These are phyloP conservation scores for Dictyostelium purpureum DNA, from an alignment of 78 protist genomes.

Conservation along the genomic window DNA sequence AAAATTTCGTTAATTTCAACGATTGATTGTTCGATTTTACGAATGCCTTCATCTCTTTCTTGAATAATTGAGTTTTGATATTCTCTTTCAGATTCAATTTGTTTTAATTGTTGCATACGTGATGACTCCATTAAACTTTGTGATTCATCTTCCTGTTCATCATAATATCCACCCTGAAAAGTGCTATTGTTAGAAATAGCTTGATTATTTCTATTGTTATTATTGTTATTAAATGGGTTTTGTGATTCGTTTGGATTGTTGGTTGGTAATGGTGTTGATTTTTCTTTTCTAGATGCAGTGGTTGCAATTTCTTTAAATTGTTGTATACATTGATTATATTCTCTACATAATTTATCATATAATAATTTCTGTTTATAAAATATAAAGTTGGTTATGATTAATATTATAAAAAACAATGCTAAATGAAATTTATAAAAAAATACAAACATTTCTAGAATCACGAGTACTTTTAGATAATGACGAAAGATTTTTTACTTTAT, in stretches of 20 bases:
- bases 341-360: slow-evolving; percentile 62
- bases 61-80: slow-evolving; percentile 82
- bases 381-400: neutral
- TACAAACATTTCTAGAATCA: slow-evolving; percentile 25
- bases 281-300: slow-evolving; percentile 53
- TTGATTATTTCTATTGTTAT: slow-evolving; percentile 9
- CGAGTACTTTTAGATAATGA: slow-evolving; percentile 14
- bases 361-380: slow-evolving; percentile 19
- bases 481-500: slow-evolving; percentile 56
- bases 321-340: slow-evolving; percentile 43
- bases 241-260: neutral
- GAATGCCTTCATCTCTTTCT: slow-evolving; percentile 87
- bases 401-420: neutral
- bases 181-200: neutral
- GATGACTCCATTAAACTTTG: slow-evolving; percentile 73
- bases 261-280: slow-evolving; percentile 64
- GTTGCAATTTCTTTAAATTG: slow-evolving; percentile 62
- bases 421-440: neutral
- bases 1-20: slow-evolving; percentile 88
- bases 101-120: slow-evolving; percentile 54
- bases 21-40: slow-evolving; percentile 81
- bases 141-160: slow-evolving; percentile 24
- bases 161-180: too few species aligned
- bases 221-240: neutral
- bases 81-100: slow-evolving; percentile 79